Evolutionary conservation across 306 rosid species (phyloP).

Genomic region (Vicia sativa): DNA sequence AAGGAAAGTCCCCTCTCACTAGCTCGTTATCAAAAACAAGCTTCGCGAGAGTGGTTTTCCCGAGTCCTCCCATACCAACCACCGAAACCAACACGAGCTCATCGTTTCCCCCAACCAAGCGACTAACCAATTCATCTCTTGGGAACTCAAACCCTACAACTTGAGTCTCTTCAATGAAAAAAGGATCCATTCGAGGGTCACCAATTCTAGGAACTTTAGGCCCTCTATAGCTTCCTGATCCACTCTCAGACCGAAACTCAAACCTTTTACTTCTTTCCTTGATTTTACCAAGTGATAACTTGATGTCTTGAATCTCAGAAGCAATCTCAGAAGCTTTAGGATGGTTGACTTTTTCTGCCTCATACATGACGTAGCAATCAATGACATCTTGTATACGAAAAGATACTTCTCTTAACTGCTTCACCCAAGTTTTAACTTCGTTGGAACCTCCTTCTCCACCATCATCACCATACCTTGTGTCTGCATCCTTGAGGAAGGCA

Average conservation of each 20-base stretch:
- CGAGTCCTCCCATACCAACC: too few relatives aligned
- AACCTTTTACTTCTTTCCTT: constrained; percentile 33
- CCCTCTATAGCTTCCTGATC: background rate
- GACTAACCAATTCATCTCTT: too few relatives aligned
- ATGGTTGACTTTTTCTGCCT: background rate
- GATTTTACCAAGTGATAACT: constrained; percentile 8
- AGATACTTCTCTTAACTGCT: constrained; percentile 33
- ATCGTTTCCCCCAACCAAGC: too few relatives aligned
- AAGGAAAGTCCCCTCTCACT: too few relatives aligned
- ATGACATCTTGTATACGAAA: constrained; percentile 32
- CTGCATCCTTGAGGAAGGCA: constrained; percentile 27
- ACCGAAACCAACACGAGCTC: too few relatives aligned
- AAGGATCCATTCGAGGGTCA: constrained; percentile 13
- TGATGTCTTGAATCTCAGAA: constrained; percentile 4
- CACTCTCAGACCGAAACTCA: background rate
- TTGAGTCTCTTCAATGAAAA: too few relatives aligned
- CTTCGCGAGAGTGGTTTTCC: too few relatives aligned
- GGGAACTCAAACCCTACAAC: too few relatives aligned
- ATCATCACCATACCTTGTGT: background rate
- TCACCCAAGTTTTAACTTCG: constrained; percentile 23
- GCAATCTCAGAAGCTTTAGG: too few relatives aligned
- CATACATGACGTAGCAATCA: constrained; percentile 29
- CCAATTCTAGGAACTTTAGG: background rate
- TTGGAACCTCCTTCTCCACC: background rate
- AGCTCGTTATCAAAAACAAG: too few relatives aligned